Conservation (phyloP, 2,329 filamentous ascomycete species). For the Aspergillus amoenus region DNA sequence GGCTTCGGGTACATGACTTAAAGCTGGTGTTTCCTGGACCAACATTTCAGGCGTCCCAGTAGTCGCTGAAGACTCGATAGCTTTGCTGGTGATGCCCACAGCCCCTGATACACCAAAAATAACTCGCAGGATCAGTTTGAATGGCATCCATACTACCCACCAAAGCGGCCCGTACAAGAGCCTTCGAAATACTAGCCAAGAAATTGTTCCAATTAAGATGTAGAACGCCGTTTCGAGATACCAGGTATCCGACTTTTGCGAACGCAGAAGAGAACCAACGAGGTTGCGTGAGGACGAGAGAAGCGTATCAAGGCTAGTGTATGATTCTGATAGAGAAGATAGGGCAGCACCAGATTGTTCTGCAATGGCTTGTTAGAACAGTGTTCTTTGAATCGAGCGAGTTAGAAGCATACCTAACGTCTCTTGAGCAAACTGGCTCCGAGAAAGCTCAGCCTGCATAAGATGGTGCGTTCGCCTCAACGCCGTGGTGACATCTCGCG, state of each 20-base stretch:
- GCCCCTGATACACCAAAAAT: conserved; percentile 57
- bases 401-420: conserved; percentile 57
- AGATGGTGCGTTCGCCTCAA: conserved; percentile 82
- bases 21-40: conserved; percentile 16
- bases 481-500: conserved; percentile 78
- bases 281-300: conserved; percentile 72
- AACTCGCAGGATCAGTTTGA: conserved; percentile 65
- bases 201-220: conserved; percentile 71
- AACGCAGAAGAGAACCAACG: conserved; percentile 74
- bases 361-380: conserved; percentile 7
- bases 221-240: conserved; percentile 91
- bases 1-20: conserved; percentile 23
- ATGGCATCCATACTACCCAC: conserved; percentile 82
- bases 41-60: conserved; percentile 19
- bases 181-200: conserved; percentile 82
- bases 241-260: conserved; percentile 97
- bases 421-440: conserved; percentile 86
- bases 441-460: conserved; percentile 79
- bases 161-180: conserved; percentile 85
- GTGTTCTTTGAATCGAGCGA: neutral
- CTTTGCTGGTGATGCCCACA: conserved; percentile 42
- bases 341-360: conserved; percentile 80
- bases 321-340: conserved; percentile 75
- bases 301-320: conserved; percentile 74
- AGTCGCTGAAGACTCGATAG: conserved; percentile 26